Evolutionary conservation across 2,329 filamentous ascomycete genomes (phyloP), one percentile per base, ranked within the genome.

Genomic region (Hypomyces rosellus): DNA sequence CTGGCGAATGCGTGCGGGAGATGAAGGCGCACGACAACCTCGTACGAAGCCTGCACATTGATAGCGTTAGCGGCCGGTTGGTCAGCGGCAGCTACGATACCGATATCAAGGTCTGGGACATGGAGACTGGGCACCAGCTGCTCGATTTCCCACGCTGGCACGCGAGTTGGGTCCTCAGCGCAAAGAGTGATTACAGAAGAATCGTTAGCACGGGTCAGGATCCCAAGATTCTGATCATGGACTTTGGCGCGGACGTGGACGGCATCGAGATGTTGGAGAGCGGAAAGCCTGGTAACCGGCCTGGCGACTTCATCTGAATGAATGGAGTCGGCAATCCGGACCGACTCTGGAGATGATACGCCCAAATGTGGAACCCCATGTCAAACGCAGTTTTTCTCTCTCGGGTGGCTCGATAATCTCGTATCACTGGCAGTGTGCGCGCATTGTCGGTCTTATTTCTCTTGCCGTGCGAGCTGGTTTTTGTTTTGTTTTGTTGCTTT

Each of bases 201-300:
- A 93, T 99, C 55, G 88, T 99, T 55, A 93, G 89, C 60, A 95
- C 92, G 1, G 93, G 91, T 45, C 93, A 99, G 69, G 91, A 96
- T 62, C 88, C 91, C 34, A 86, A 95, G 64, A 90, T 95, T 46
- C 72, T 97, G 52, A 86, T 99, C 53, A 85, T 97, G 77, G 93
- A 99, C 71, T 99, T 97, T 72, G 93, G 82, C 30, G 75, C 76
- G 15, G 75, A 74, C 40, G 72, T 86, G 5, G 65, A 74, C 25
- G 76, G 81, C 25, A 78, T 86, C 39, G 75, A 80, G 54, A 72
- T 74, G 63, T 69, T 86, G 38, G 78, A 84, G 65, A 80, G 75
- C 50, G 45, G 47, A 16, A 55, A 48, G 9, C 47, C 55, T 12
- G 46, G 47, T 6, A 39, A 49, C 44, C 48, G 48, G 9, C 52